Conservation (phyloP, 163 green algal genomes). For the Chlorella variabilis region DNA sequence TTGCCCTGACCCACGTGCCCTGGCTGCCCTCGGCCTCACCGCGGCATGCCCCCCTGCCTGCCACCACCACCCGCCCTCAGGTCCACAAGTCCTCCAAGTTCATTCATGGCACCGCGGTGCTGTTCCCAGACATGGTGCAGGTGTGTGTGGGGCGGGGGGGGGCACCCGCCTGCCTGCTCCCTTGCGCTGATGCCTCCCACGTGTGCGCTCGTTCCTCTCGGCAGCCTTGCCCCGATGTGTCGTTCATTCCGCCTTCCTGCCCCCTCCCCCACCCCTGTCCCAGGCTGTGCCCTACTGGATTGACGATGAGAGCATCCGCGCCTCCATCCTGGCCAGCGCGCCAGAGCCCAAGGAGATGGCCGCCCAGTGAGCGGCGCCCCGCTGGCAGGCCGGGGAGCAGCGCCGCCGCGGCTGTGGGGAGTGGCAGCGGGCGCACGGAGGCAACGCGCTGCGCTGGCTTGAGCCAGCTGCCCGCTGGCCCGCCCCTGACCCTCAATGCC, state of each 20-base stretch:
- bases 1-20: too few relatives aligned
- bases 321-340: slow-evolving; percentile 82
- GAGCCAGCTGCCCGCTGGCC: too few relatives aligned
- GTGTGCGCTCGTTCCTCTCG: neutral
- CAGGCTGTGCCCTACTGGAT: slow-evolving; percentile 95
- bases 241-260: neutral
- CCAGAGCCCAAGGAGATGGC: slow-evolving; percentile 20
- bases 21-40: too few relatives aligned
- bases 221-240: neutral
- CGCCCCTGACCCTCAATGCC: too few relatives aligned
- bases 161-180: neutral
- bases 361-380: slow-evolving; percentile 12
- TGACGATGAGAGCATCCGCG: slow-evolving; percentile 90
- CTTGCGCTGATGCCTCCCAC: neutral
- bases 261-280: neutral
- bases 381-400: neutral
- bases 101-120: slow-evolving; percentile 83
- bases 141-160: neutral
- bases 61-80: slow-evolving; percentile 50
- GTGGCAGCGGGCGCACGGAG: too few relatives aligned
- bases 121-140: slow-evolving; percentile 56
- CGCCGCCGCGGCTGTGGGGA: too few relatives aligned
- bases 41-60: too few relatives aligned
- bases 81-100: slow-evolving; percentile 88
- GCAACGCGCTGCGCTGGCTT: too few relatives aligned